Percentiles rank a stretch among this genome's conserved stretches.
These are phyloP conservation scores for Blastocystis sp. DNA, from an alignment of 352 stramenopile genomes.

Conservation along the genomic window DNA sequence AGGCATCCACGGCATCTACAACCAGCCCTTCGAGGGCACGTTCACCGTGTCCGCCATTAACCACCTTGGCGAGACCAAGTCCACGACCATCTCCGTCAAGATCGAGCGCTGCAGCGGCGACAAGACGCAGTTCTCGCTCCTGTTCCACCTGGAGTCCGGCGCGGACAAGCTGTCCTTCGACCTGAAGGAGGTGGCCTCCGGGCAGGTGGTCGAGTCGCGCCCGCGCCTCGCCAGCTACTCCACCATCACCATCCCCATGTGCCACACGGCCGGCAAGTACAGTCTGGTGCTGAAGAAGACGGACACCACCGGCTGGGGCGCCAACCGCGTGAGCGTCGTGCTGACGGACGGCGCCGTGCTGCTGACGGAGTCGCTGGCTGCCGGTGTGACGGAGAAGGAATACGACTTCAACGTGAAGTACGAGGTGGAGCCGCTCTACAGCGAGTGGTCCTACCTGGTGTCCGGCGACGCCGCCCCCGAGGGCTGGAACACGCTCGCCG, in stretches of 20 bases:
- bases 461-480: background rate
- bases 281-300: background rate
- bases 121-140: background rate
- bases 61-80: background rate
- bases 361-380: background rate
- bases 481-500: background rate
- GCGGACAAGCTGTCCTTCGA: background rate
- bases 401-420: conserved; percentile 34
- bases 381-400: conserved; percentile 5
- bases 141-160: background rate
- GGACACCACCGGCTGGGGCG: conserved; percentile 19
- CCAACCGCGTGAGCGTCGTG: background rate
- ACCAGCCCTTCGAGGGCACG: background rate
- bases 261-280: background rate
- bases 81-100: background rate
- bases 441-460: conserved; percentile 34
- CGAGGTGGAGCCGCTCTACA: background rate
- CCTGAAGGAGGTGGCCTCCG: background rate
- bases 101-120: background rate
- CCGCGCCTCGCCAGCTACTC: background rate
- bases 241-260: background rate
- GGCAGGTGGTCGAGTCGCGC: background rate
- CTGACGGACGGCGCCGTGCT: background rate
- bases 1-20: background rate
- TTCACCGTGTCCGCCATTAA: conserved; percentile 3